Conservation (phyloP, 306 rosid species). For the Cicer pinnatifidum region DNA sequence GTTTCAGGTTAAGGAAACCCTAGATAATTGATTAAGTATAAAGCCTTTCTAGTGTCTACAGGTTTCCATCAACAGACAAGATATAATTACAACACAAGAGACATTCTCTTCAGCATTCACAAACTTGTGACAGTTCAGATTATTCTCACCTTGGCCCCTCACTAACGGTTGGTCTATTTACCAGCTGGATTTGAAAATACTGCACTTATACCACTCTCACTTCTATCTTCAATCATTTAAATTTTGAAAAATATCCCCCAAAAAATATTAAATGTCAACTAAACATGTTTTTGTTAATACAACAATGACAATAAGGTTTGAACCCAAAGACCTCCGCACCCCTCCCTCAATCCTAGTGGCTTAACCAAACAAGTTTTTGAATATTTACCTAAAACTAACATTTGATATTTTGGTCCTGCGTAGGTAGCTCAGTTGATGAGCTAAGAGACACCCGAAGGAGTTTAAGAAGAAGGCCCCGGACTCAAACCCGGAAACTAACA, state of each 20-base stretch:
- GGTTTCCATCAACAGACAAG: not conserved
- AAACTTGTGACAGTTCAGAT: not conserved
- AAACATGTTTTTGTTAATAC: conserved; percentile 1
- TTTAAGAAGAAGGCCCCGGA: too few relatives aligned
- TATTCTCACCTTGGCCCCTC: not conserved
- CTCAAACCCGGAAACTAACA: too few relatives aligned
- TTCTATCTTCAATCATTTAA: conserved; percentile 1
- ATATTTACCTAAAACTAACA: conserved; percentile 5
- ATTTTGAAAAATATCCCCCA: not conserved
- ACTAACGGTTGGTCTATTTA: not conserved
- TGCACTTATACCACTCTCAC: conserved; percentile 18
- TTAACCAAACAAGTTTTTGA: not conserved
- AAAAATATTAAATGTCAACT: not conserved
- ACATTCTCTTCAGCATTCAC: not conserved
- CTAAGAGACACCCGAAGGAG: too few relatives aligned
- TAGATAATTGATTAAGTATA: not conserved
- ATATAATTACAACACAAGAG: not conserved
- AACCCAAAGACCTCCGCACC: not conserved
- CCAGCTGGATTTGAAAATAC: not conserved
- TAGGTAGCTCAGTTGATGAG: too few relatives aligned
- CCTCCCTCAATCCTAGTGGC: not conserved
- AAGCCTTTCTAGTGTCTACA: not conserved
- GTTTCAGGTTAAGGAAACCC: not conserved
- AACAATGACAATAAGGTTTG: not conserved
- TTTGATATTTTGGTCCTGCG: too few relatives aligned